Evolutionary conservation across 257 asterid genomes (phyloP), one percentile per base, ranked within the genome.

Genomic region (Gardenia jasminoides): DNA sequence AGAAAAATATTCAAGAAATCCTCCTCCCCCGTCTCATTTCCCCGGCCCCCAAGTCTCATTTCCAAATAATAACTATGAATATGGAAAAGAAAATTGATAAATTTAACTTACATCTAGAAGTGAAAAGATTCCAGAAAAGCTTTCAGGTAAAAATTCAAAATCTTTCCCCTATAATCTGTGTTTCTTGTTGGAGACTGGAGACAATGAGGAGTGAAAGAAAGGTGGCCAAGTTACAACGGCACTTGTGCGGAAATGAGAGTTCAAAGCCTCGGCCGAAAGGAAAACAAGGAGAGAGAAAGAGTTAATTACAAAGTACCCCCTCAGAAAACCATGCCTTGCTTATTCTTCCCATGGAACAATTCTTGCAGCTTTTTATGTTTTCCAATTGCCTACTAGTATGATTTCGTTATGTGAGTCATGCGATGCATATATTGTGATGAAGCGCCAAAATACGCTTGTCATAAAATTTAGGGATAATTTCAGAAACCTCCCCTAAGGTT

Each of bases 101-200:
- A 44, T 50, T n/a, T 50, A 33, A 75, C 80, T 54, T 73, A 80
- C 76, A 59, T 12, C 73, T 43, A 66, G 16, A 68, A 68, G 31
- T 20, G 69, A 56, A 59, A 68, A 13, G 5, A 41, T 22, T 43
- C 70, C 80, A 74, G 15, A 50, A 43, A 28, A 50, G 61, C 28
- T 72, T 61, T n/a, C 56, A 66, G 47, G n/a, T n/a, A 59, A 58
- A 74, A 36, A 39, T 16, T 13, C 15, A 47, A 2, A 68, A 64
- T 39, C 6, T 78, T 17, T 70, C 77, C 33, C 12, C 48, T 31
- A 1, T 31, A 30, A 17, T 9, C 15, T 26, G 22, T 12, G 10
- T 10, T 15, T 13, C 22, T 11, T 50, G 58, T 16, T 19, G 19
- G 24, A 66, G 36, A 26, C 1, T 66, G 70, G 3, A 30, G 70